Base-by-base conservation (phyloP, 1,284 basidiomycete genomes). In the Ganoderma sp. region DNA sequence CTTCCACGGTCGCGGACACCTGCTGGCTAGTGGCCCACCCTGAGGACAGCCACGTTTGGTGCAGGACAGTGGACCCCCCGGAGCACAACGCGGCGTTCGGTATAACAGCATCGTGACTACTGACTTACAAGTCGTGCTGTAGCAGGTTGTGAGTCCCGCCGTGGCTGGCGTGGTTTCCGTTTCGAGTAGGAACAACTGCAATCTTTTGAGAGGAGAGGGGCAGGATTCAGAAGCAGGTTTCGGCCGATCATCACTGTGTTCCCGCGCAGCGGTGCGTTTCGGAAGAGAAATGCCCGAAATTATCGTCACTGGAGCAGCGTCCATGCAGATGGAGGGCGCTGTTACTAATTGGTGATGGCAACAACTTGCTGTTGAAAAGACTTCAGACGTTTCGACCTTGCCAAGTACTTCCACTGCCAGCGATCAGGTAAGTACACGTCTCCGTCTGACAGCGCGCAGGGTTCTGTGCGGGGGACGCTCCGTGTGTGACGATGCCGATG, bases 191-290 rank as follows among this genome's bases (percentile, higher is more conserved):
- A 12, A n/a, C 56, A 15, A n/a, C 56, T 25, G 42, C 41, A 9
- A 60, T 59, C 57, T 39, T 34, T 43, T 22, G 41, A 42, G 58
- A 5, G n/a, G 10, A 41, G 39, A 41, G 58, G 37, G 37, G 41
- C 39, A 25, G 22, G 58, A 25, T 39, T 10, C 41, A 52, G 48
- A 52, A 52, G 48, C 22, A 39, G 1, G 8, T 10, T 60, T n/a
- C 3, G 58, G 58, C 39, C 58, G 58, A 41, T 57, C 63, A 64
- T 58, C 39, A 52, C 14, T 48, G 37, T 54, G 62, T 42, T 32
- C 25, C 37, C 4, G 39, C 19, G 50, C 19, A 50, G 15, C 50
- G 41, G 3, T 32, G 32, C 2, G 32, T 32, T 32, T 32, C 32
- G 32, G 32, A 32, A 32, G 32, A 34, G 7, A 57, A 41, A 42